These are phyloP conservation scores for Incumbomyces lentus DNA, from an alignment of 2,329 filamentous ascomycete genomes.

Conservation along the genomic window DNA sequence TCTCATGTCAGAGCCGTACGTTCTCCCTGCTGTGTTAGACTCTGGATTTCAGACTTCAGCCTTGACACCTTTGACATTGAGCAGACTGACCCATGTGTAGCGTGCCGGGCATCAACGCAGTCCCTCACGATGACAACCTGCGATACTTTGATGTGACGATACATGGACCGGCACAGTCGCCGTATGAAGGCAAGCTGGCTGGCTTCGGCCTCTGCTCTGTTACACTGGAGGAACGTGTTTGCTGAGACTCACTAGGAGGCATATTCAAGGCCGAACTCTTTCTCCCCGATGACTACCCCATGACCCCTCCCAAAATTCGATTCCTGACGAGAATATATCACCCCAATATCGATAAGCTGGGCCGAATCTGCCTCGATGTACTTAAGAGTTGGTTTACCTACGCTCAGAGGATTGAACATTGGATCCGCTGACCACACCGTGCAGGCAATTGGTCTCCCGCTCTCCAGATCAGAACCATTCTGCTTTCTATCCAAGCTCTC, in stretches of 20 bases:
- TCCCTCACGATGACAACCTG: conserved; percentile 94
- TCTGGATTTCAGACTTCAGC: no score
- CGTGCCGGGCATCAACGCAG: conserved; percentile 88
- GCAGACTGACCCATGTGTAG: conserved; percentile 36
- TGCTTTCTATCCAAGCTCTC: conserved; percentile 95
- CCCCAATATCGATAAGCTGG: conserved; percentile 95
- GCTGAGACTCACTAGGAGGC: conserved; percentile 44
- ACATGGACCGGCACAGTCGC: conserved; percentile 80
- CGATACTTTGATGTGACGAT: conserved; percentile 98
- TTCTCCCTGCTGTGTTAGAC: conserved; percentile 7
- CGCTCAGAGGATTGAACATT: neutral
- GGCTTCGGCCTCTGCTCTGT: neutral
- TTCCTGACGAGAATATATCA: conserved; percentile 99
- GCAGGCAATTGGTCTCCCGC: conserved; percentile 97
- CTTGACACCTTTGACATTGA: no score
- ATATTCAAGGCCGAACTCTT: conserved; percentile 97
- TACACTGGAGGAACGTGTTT: neutral
- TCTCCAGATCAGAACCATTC: conserved; percentile 92
- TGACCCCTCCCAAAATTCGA: conserved; percentile 96
- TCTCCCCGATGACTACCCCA: conserved; percentile 95
- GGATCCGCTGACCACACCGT: conserved; percentile 14
- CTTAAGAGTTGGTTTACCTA: conserved; percentile 64
- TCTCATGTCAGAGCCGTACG: conserved; percentile 90
- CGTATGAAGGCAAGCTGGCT: conserved; percentile 68
- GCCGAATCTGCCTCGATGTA: conserved; percentile 92